These are phyloP conservation scores for Karstenula rhodostoma DNA, from an alignment of 2,329 filamentous ascomycete species.

Conservation along the genomic window DNA sequence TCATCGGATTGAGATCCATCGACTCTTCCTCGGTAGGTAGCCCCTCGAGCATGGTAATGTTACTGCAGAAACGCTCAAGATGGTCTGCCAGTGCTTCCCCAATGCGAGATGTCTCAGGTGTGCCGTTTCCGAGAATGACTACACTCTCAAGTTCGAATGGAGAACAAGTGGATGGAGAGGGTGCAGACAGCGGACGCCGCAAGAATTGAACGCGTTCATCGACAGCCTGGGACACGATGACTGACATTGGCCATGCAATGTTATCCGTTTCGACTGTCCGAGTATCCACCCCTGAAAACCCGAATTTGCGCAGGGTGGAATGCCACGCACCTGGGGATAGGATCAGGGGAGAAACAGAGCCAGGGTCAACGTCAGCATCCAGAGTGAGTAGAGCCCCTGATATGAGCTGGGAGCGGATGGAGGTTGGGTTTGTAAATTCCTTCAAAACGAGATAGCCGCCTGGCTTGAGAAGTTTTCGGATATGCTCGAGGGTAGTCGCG, in stretches of 20 bases:
- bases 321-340: not conserved
- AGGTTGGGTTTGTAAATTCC: slow-evolving; percentile 11
- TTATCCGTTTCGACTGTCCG: not conserved
- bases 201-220: slow-evolving; percentile 8
- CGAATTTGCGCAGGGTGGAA: not conserved
- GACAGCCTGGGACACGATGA: slow-evolving; percentile 17
- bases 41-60: slow-evolving; percentile 3
- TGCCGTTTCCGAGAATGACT: slow-evolving; percentile 15
- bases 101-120: slow-evolving; percentile 6
- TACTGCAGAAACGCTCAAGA: not conserved
- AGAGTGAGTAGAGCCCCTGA: slow-evolving; percentile 1
- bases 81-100: slow-evolving; percentile 7
- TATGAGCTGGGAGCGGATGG: slow-evolving; percentile 14
- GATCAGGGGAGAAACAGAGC: too few species aligned
- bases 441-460: slow-evolving; percentile 57
- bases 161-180: slow-evolving; percentile 5
- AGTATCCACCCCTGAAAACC: not conserved
- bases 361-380: too few species aligned
- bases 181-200: slow-evolving; percentile 1
- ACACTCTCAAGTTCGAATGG: not conserved
- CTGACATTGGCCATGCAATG: slow-evolving; percentile 5
- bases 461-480: slow-evolving; percentile 37
- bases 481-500: slow-evolving; percentile 8
- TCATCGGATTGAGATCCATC: slow-evolving; percentile 11
- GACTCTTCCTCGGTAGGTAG: slow-evolving; percentile 15